These are phyloP conservation scores for Debaryomyces sp. DNA, from an alignment of 1,139 yeast species.

Conservation along the genomic window DNA sequence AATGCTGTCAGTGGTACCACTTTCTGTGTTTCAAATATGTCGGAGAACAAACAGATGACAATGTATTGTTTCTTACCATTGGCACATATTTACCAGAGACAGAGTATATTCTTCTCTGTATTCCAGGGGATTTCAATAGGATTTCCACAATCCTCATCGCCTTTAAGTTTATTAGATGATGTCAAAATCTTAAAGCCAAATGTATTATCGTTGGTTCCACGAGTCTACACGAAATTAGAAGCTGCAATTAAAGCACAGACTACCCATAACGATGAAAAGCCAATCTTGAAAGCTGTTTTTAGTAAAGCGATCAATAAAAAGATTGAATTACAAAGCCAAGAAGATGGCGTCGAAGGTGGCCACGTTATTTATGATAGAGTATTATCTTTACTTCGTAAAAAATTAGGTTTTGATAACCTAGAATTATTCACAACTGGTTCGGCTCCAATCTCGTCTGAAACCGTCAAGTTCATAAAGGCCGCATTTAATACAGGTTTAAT, in stretches of 20 bases:
- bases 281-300: constrained; percentile 26
- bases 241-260: constrained; percentile 51
- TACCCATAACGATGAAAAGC: constrained; percentile 44
- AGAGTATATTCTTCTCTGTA: constrained; percentile 26
- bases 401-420: constrained; percentile 41
- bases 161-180: constrained; percentile 43
- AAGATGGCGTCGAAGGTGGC: constrained; percentile 32
- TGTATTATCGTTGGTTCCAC: constrained; percentile 40
- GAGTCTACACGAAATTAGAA: constrained; percentile 42
- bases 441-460: constrained; percentile 47
- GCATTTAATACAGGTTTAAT: constrained; percentile 39
- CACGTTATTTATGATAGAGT: constrained; percentile 37
- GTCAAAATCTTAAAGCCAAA: constrained; percentile 37
- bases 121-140: constrained; percentile 37
- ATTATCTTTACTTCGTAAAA: constrained; percentile 28
- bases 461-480: constrained; percentile 45
- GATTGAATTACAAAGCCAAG: constrained; percentile 29
- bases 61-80: constrained; percentile 56
- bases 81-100: constrained; percentile 70
- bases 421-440: constrained; percentile 36
- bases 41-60: constrained; percentile 11
- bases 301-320: constrained; percentile 35
- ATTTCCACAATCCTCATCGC: constrained; percentile 43
- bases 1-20: constrained; percentile 54
- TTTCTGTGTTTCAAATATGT: constrained; percentile 22